These are phyloP conservation scores for Ganoderma lucidum DNA, from an alignment of 1,284 basidiomycete species.

Conservation along the genomic window DNA sequence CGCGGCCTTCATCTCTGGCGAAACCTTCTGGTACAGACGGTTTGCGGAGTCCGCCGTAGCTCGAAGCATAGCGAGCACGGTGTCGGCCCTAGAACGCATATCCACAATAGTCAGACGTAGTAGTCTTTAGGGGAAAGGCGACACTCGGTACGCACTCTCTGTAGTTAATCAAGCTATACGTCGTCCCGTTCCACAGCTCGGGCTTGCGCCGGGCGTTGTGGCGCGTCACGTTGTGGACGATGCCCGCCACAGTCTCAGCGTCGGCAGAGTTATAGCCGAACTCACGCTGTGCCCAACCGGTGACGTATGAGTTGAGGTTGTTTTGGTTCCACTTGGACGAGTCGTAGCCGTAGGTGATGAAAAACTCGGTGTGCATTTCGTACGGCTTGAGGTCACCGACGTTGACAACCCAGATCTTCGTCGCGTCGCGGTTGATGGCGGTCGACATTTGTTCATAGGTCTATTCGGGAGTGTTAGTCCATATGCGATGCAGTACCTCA, in stretches of 20 bases:
- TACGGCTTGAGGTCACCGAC: slow-evolving; percentile 79
- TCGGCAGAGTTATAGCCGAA: slow-evolving; percentile 57
- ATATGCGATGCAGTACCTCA: not conserved
- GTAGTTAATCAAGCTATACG: slow-evolving; percentile 70
- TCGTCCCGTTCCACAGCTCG: slow-evolving; percentile 69
- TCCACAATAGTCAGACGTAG: not conserved
- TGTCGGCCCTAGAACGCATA: slow-evolving; percentile 57
- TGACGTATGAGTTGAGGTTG: slow-evolving; percentile 62
- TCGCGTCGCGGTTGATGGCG: slow-evolving; percentile 62
- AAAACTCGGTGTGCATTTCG: slow-evolving; percentile 76
- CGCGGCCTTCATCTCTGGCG: slow-evolving; percentile 55
- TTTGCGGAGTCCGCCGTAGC: slow-evolving; percentile 58
- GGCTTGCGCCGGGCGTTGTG: slow-evolving; percentile 73
- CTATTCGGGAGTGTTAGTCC: slow-evolving; percentile 37
- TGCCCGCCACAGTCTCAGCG: slow-evolving; percentile 52
- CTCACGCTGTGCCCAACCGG: slow-evolving; percentile 68
- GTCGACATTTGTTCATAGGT: slow-evolving; percentile 69
- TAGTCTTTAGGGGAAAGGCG: not conserved
- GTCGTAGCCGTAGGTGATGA: slow-evolving; percentile 71
- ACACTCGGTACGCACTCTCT: slow-evolving; percentile 60
- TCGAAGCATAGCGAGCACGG: slow-evolving; percentile 57
- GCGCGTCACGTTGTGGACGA: slow-evolving; percentile 66
- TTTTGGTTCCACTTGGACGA: slow-evolving; percentile 57
- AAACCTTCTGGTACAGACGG: slow-evolving; percentile 58
- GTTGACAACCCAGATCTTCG: slow-evolving; percentile 63